Base-by-base conservation (phyloP, 345 rosid genomes). In the Microthlaspi erraticum region DNA sequence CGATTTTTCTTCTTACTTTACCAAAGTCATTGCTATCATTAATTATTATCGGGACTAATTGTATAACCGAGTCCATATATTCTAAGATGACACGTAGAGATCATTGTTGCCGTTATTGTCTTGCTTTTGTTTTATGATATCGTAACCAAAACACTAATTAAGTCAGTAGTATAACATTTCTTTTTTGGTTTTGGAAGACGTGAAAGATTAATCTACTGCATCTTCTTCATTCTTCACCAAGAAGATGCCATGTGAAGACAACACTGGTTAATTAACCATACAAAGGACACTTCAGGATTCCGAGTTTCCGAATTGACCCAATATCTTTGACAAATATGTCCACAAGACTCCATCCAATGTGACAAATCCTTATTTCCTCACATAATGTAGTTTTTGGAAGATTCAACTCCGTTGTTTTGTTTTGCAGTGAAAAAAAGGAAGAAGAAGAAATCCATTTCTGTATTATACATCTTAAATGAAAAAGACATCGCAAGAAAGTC, bases 401-500 rank as follows among this genome's bases (percentile, higher is more conserved):
- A 17, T 57, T 37, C 43, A 37, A 37, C 3, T 41, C 48, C 33
- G 11, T 19, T 19, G 18, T 14, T 32, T 19, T 19, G 18, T 14
- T 32, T 6, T 32, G 6, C 34, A 32, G 34, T 32, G 2, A 23
- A 23, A 23, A 4, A 23, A 2, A 23, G 3, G 3, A 23, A 23
- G 3, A 23, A 2, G 26, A 23, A 23, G 26, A 23, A 23, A 23
- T 23, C 26, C 26, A 23, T 23, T n/a, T n/a, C 26, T 23, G 26
- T 23, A 23, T 32, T 32, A 5, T 32, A 6, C 33, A 23, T 23
- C 23, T 11, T 23, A 9, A 4, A 59, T 13, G 48, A n/a, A 41
- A 32, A 38, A 4, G 12, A 45, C 19, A 70, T 49, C 17, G 42
- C 26, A 71, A 17, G 17, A 50, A 62, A 62, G 76, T 72, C 70